Evolutionary conservation across 139 green algal species (phyloP).

Genomic region (Volvox africanus): DNA sequence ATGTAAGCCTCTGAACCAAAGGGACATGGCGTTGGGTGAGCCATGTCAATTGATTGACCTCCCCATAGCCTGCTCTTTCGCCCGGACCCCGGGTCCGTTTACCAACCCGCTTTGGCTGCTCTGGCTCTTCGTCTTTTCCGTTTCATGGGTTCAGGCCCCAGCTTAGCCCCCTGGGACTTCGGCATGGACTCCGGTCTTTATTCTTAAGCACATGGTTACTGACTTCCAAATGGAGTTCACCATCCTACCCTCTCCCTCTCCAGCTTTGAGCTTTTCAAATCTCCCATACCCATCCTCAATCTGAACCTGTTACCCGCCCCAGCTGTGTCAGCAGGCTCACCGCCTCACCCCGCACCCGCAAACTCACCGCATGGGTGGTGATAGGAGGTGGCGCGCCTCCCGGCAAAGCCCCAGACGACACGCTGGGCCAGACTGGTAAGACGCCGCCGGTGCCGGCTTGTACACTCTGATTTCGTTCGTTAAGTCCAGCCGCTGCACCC

Average conservation of each 20-base stretch:
- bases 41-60: no score
- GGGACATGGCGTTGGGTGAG: no score
- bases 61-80: no score
- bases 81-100: no score
- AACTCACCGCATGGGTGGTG: neutral
- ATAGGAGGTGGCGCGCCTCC: slow-evolving; percentile 33
- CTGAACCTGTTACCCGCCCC: neutral
- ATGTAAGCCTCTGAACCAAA: no score
- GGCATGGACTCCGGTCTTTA: no score
- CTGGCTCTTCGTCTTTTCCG: no score
- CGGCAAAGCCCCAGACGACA: neutral
- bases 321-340: neutral
- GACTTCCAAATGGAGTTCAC: neutral
- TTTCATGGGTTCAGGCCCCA: no score
- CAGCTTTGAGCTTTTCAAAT: neutral
- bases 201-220: no score
- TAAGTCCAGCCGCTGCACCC: no score
- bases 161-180: no score
- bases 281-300: neutral
- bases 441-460: neutral
- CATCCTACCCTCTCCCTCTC: neutral
- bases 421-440: neutral
- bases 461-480: neutral
- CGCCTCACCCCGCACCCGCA: neutral
- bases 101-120: no score